Conservation (phyloP, 2,329 filamentous ascomycete genomes). For the Trichoderma sp. region DNA sequence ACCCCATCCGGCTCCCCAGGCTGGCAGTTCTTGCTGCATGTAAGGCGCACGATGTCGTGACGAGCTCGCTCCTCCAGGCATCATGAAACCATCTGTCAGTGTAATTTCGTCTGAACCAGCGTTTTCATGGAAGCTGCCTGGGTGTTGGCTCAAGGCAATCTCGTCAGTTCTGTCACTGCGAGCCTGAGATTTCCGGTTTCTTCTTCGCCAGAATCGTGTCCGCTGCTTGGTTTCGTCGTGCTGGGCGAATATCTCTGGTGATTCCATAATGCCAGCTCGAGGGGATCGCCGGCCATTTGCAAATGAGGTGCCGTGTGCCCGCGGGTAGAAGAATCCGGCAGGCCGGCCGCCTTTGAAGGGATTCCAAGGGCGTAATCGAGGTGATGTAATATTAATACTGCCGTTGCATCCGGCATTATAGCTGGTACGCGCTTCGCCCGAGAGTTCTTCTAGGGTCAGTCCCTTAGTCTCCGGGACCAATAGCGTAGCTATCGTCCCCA, state of each 20-base stretch:
- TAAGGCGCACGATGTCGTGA: not conserved
- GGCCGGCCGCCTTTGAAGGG: constrained; percentile 53
- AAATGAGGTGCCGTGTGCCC: constrained; percentile 34
- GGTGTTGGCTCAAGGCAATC: constrained; percentile 38
- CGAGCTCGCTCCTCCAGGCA: constrained; percentile 6
- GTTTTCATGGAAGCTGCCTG: constrained; percentile 30
- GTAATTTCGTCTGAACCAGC: constrained; percentile 23
- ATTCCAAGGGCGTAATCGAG: constrained; percentile 44
- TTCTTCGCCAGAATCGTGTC: constrained; percentile 36
- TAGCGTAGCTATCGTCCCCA: constrained; percentile 66
- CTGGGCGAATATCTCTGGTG: constrained; percentile 40
- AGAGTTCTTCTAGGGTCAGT: constrained; percentile 69
- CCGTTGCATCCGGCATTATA: constrained; percentile 56
- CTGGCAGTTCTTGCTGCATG: constrained; percentile 29
- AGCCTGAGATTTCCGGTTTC: constrained; percentile 32
- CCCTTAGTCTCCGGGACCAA: constrained; percentile 79
- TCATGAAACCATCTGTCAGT: constrained; percentile 12
- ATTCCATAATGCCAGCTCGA: constrained; percentile 47
- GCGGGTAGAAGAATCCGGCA: constrained; percentile 53
- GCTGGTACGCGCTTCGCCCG: constrained; percentile 65
- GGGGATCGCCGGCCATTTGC: constrained; percentile 35
- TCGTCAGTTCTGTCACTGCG: constrained; percentile 36
- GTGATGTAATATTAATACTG: constrained; percentile 44
- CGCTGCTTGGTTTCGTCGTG: constrained; percentile 32
- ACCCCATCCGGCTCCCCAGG: constrained; percentile 39